Conservation (phyloP, 805 yeast species). For the Allodekkera sacchari region DNA sequence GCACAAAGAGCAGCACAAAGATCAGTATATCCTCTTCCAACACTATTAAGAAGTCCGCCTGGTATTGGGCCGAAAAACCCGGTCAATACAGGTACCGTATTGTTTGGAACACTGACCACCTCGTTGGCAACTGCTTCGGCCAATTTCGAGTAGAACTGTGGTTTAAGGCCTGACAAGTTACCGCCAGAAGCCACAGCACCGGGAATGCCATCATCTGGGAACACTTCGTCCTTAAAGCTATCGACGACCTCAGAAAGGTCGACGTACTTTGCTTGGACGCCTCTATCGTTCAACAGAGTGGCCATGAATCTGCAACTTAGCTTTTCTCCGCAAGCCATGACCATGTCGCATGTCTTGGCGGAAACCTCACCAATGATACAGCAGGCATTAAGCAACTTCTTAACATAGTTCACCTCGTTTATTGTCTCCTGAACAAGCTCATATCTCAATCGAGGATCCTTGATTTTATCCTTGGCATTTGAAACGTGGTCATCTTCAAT, state of each 20-base stretch:
- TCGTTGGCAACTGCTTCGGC: slow-evolving; percentile 43
- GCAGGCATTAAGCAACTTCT: slow-evolving; percentile 74
- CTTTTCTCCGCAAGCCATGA: slow-evolving; percentile 93
- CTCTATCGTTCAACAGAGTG: slow-evolving; percentile 73
- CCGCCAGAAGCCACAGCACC: slow-evolving; percentile 1
- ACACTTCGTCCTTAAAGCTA: slow-evolving; percentile 46
- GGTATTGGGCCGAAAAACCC: slow-evolving; percentile 97
- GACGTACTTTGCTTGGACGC: slow-evolving; percentile 68
- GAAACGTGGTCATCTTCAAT: slow-evolving; percentile 71
- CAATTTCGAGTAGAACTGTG: slow-evolving; percentile 50
- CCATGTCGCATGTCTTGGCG: slow-evolving; percentile 77
- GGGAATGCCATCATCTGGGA: slow-evolving; percentile 30
- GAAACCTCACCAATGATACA: slow-evolving; percentile 88
- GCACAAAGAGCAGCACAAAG: slow-evolving; percentile 95
- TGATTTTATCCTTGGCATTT: slow-evolving; percentile 56
- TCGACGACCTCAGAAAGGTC: slow-evolving; percentile 64
- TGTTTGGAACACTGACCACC: slow-evolving; percentile 30
- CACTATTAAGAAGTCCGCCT: slow-evolving; percentile 86
- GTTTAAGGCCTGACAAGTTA: slow-evolving; percentile 39
- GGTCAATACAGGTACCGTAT: slow-evolving; percentile 78
- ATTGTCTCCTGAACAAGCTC: slow-evolving; percentile 52
- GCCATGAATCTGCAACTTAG: slow-evolving; percentile 86
- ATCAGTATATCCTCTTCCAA: slow-evolving; percentile 97
- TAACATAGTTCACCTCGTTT: slow-evolving; percentile 58
- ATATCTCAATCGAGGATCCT: slow-evolving; percentile 34